Evolutionary conservation across 768 basidiomycete genomes (phyloP).

Genomic region (Cubamyces sp.): DNA sequence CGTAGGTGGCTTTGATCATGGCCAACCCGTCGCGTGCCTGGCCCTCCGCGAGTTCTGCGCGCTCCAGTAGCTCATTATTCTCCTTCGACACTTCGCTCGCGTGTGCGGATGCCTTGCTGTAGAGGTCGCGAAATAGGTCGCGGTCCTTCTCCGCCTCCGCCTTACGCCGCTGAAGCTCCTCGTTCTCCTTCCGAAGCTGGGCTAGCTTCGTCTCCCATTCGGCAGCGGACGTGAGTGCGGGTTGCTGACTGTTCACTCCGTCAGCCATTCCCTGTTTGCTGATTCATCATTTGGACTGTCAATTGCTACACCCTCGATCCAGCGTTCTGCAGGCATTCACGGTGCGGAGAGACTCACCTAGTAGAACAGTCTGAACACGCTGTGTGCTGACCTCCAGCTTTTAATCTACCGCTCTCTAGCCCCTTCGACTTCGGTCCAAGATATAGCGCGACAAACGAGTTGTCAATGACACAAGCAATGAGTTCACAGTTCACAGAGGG

Average conservation of each 20-base stretch:
- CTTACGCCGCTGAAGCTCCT: conserved; percentile 31
- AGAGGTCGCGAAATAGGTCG: conserved; percentile 36
- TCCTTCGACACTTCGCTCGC: conserved; percentile 32
- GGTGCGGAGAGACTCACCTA: no score
- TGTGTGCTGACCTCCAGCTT: no score
- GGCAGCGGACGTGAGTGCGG: not conserved
- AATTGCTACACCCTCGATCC: no score
- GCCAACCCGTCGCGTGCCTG: conserved; percentile 60
- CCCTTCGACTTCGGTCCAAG: no score
- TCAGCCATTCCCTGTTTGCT: no score
- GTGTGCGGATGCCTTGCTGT: conserved; percentile 34
- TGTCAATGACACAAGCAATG: no score
- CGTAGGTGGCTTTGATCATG: conserved; percentile 52
- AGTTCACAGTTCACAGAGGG: no score
- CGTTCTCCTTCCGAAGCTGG: conserved; percentile 33
- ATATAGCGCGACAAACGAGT: no score
- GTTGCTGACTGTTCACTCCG: not conserved
- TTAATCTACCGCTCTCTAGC: no score
- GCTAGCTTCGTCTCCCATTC: conserved; percentile 26
- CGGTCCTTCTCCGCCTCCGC: conserved; percentile 35
- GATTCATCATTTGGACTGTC: no score
- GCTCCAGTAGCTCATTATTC: conserved; percentile 34
- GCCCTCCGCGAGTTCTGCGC: conserved; percentile 39
- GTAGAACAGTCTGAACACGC: no score
- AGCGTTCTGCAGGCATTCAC: no score